Conservation (phyloP, 2,329 filamentous ascomycete species). For the Diaporthe citrichinensis region DNA sequence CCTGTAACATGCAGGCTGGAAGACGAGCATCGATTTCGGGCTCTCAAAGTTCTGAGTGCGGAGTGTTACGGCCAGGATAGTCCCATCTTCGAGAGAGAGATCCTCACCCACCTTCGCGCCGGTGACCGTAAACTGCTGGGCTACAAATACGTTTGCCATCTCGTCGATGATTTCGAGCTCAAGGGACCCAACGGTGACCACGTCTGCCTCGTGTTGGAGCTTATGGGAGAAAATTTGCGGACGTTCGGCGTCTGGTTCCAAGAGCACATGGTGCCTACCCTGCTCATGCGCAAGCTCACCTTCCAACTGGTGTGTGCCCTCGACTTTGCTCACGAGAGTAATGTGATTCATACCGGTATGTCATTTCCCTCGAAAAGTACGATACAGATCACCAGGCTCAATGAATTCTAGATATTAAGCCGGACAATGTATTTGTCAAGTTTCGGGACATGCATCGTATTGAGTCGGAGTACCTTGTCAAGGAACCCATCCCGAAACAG, state of each 20-base stretch:
- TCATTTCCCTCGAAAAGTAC: background rate
- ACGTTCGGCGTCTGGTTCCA: constrained; percentile 39
- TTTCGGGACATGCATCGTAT: constrained; percentile 44
- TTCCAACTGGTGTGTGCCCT: constrained; percentile 46
- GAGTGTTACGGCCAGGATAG: constrained; percentile 10
- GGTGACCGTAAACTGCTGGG: constrained; percentile 33
- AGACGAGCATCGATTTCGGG: background rate
- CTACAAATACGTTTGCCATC: constrained; percentile 44
- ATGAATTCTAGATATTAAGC: constrained; percentile 44
- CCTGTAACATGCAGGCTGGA: background rate
- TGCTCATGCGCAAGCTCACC: constrained; percentile 44
- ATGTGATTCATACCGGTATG: constrained; percentile 46
- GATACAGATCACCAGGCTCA: background rate
- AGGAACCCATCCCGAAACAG: constrained; percentile 12
- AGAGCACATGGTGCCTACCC: constrained; percentile 43
- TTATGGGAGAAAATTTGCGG: constrained; percentile 46
- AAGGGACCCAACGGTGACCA: constrained; percentile 45
- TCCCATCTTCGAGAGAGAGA: constrained; percentile 20
- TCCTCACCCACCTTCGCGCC: constrained; percentile 12
- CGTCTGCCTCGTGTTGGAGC: constrained; percentile 47
- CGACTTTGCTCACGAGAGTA: constrained; percentile 46
- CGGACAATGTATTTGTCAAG: constrained; percentile 46
- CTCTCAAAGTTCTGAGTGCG: constrained; percentile 26
- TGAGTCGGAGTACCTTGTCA: constrained; percentile 39
- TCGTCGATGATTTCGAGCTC: constrained; percentile 46